Conservation (phyloP, 2,329 filamentous ascomycete genomes). For the Apiospora rasikravindrae region DNA sequence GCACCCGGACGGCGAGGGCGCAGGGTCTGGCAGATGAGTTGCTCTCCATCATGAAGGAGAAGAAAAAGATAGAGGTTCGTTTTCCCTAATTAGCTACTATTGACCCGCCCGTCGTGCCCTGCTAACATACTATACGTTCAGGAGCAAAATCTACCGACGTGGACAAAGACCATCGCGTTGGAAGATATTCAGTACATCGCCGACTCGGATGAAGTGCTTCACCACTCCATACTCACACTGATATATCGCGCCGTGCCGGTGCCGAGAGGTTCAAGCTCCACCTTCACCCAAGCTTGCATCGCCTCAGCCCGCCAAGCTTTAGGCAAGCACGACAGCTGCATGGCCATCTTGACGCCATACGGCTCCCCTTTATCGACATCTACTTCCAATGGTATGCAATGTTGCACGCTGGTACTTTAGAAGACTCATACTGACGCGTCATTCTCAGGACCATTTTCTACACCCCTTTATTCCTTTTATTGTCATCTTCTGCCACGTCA, state of each 20-base stretch:
- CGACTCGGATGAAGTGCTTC: slow-evolving; percentile 50
- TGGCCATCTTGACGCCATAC: slow-evolving; percentile 45
- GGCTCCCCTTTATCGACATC: slow-evolving; percentile 49
- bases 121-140: neutral
- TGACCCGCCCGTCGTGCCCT: neutral
- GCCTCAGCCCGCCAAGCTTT: slow-evolving; percentile 56
- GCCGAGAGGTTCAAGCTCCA: slow-evolving; percentile 45
- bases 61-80: slow-evolving; percentile 15
- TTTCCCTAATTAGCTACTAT: slow-evolving; percentile 22
- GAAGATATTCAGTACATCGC: slow-evolving; percentile 31
- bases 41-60: slow-evolving; percentile 24
- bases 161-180: neutral
- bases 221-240: slow-evolving; percentile 54
- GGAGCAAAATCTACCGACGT: neutral
- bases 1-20: slow-evolving; percentile 47
- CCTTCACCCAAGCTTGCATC: slow-evolving; percentile 56
- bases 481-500: slow-evolving; percentile 62
- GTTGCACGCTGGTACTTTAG: too few species aligned
- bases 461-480: slow-evolving; percentile 64
- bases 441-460: slow-evolving; percentile 56
- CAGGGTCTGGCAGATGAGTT: slow-evolving; percentile 45
- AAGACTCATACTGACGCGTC: neutral
- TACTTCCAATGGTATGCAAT: slow-evolving; percentile 57
- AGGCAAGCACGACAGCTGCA: slow-evolving; percentile 50
- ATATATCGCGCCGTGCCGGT: slow-evolving; percentile 59